Conservation (phyloP, 1,139 yeast species). For the Insectozyma bohioensis region DNA sequence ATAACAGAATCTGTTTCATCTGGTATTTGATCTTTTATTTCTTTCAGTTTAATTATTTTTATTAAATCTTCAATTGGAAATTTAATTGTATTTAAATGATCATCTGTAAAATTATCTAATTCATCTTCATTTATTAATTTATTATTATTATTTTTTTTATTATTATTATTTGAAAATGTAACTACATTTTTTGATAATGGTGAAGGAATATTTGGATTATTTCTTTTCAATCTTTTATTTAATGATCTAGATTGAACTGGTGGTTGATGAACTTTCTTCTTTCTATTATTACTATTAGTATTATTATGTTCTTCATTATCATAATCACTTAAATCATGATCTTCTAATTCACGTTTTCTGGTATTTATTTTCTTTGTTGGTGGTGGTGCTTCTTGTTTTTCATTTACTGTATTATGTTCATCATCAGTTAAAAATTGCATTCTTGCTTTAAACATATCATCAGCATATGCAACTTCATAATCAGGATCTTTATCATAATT, state of each 20-base stretch:
- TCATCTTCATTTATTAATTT: conserved; percentile 2
- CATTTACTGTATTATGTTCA: conserved; percentile 23
- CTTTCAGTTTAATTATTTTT: conserved; percentile 10
- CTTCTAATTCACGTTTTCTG: conserved; percentile 20
- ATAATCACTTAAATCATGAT: conserved; percentile 11
- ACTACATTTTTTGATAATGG: conserved; percentile 15
- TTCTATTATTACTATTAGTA: background rate
- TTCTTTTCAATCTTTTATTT: conserved; percentile 13
- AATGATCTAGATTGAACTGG: conserved; percentile 8
- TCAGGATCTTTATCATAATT: conserved; percentile 68
- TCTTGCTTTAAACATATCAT: conserved; percentile 64
- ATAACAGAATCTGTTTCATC: conserved; percentile 19
- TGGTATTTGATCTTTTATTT: conserved; percentile 13
- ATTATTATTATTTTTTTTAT: conserved; percentile 1
- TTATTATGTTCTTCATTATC: conserved; percentile 11
- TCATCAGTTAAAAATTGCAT: conserved; percentile 53
- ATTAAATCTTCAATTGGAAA: conserved; percentile 25
- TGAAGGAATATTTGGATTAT: conserved; percentile 11
- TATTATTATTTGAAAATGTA: too few relatives aligned
- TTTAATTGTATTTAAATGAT: conserved; percentile 5
- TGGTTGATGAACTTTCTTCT: conserved; percentile 3
- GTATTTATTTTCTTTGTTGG: conserved; percentile 34
- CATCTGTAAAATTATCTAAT: background rate
- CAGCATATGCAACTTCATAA: conserved; percentile 70
- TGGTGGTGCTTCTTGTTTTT: conserved; percentile 20